These are phyloP conservation scores for Teratosphaeria epicoccoides DNA, from an alignment of 2,329 filamentous ascomycete genomes.

Conservation along the genomic window DNA sequence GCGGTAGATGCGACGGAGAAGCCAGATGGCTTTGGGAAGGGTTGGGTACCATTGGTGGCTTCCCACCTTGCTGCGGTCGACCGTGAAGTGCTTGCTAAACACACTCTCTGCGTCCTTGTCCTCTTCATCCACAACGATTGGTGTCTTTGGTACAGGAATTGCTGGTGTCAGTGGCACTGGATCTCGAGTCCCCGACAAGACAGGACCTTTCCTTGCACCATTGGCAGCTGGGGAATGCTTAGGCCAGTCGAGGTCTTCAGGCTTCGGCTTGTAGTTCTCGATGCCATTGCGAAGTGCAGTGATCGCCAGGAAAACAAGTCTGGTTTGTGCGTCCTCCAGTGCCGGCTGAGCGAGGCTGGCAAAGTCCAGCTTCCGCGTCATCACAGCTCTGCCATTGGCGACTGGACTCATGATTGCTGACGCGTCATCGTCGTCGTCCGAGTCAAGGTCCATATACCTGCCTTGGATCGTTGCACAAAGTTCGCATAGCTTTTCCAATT, in stretches of 20 bases:
- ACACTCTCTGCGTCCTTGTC: slow-evolving; percentile 42
- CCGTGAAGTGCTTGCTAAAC: slow-evolving; percentile 19
- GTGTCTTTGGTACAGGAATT: slow-evolving; percentile 37
- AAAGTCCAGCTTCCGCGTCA: slow-evolving; percentile 43
- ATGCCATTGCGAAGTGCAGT: slow-evolving; percentile 56
- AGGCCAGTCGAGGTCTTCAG: slow-evolving; percentile 56
- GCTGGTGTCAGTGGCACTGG: slow-evolving; percentile 24
- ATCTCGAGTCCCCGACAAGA: slow-evolving; percentile 41
- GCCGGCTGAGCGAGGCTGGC: slow-evolving; percentile 51
- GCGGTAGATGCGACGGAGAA: slow-evolving; percentile 58
- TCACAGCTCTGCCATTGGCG: slow-evolving; percentile 8
- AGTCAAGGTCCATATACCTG: slow-evolving; percentile 48
- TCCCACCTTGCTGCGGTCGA: slow-evolving; percentile 1
- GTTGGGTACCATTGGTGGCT: slow-evolving; percentile 51
- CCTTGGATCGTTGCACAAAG: slow-evolving; percentile 56
- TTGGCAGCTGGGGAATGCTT: slow-evolving; percentile 23
- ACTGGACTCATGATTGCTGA: slow-evolving; percentile 10
- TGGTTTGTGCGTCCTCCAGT: slow-evolving; percentile 56
- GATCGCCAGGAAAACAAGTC: slow-evolving; percentile 55
- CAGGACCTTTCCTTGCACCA: slow-evolving; percentile 29
- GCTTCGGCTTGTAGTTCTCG: slow-evolving; percentile 53
- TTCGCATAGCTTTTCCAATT: slow-evolving; percentile 56
- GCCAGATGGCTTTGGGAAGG: slow-evolving; percentile 55
- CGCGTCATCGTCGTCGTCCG: slow-evolving; percentile 40
- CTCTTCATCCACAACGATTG: slow-evolving; percentile 41